Evolutionary conservation across 2,329 filamentous ascomycete species (phyloP).

Genomic region (Domatiomyces globalis): DNA sequence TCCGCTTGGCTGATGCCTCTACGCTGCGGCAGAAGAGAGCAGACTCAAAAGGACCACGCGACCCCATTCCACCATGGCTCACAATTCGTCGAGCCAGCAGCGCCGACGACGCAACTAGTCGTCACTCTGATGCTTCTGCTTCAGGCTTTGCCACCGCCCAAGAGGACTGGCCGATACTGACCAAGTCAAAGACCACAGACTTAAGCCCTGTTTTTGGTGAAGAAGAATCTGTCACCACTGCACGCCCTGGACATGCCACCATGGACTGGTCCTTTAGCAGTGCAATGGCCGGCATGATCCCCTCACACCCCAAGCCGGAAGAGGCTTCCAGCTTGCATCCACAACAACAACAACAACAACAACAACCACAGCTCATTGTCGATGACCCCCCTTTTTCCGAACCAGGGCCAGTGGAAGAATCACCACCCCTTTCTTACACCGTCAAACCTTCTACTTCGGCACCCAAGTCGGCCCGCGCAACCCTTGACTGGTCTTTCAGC

Average conservation of each 20-base stretch:
- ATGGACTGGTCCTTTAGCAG: slow-evolving; percentile 31
- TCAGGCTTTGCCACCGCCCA: slow-evolving; percentile 30
- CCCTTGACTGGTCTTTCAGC: slow-evolving; percentile 30
- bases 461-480: slow-evolving; percentile 4
- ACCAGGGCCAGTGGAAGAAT: background rate
- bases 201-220: slow-evolving; percentile 1
- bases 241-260: slow-evolving; percentile 14
- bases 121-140: slow-evolving; percentile 30
- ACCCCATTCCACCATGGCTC: slow-evolving; percentile 23
- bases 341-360: background rate
- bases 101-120: slow-evolving; percentile 12
- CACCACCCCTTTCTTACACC: background rate
- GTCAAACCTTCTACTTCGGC: background rate
- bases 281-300: slow-evolving; percentile 25
- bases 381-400: background rate
- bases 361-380: background rate
- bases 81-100: slow-evolving; percentile 19
- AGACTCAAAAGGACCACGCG: slow-evolving; percentile 31
- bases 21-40: slow-evolving; percentile 44
- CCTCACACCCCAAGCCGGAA: background rate
- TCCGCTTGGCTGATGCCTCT: slow-evolving; percentile 38
- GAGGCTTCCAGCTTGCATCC: background rate
- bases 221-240: slow-evolving; percentile 15
- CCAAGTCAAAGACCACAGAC: slow-evolving; percentile 6
- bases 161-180: slow-evolving; percentile 16